Base-by-base conservation (phyloP, 805 yeast genomes). In the Hermanozyma aechmeae region DNA sequence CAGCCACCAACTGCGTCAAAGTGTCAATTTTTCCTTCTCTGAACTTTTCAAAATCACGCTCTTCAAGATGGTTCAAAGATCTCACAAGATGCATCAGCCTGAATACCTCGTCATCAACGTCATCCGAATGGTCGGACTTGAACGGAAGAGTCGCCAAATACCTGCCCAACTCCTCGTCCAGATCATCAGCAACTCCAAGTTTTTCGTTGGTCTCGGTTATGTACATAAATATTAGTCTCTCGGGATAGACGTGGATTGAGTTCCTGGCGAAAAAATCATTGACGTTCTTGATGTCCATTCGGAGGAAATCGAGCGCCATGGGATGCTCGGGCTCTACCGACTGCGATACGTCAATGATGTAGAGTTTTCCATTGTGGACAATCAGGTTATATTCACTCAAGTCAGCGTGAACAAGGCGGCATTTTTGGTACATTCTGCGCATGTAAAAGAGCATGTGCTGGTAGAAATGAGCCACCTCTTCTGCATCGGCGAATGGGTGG, bases 241-340 rank as follows among this genome's bases (percentile, higher is more conserved):
- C 97, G 3, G 93, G 73, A 43, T 81, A 80, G 11, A 84, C 79
- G 29, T 72, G 69, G 24, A 87, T 83, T 51, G 79, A 76, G 44
- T 69, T 71, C 36, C 76, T 67, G 34, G 68, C 66, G 46, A 92
- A 92, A 52, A 79, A 92, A 44, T 83, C 92, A 48, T 89, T 92
- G 15, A 89, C 83, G 48, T 92, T 92, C 53, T 89, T 92, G 48
- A 92, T 87, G 57, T 92, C 99, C 98, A 92, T 92, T 49, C 99
- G 67, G 35, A 92, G 58, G 51, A 92, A 92, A 52, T 92, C 97
- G 40, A 92, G 65, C 24, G 95, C 81, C 85, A 85, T 85, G 8
- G 96, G 97, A 56, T 92, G 99, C 44, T 86, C 96, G 7, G 96
- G 96, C 53, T 92, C 97, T 15, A 92, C 97, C 22, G 93, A 78